Percentiles rank a stretch among this genome's conserved stretches.
phyloP scores from a whole-genome alignment of 164 flowering plant species.

The Annona squamosa region DNA sequence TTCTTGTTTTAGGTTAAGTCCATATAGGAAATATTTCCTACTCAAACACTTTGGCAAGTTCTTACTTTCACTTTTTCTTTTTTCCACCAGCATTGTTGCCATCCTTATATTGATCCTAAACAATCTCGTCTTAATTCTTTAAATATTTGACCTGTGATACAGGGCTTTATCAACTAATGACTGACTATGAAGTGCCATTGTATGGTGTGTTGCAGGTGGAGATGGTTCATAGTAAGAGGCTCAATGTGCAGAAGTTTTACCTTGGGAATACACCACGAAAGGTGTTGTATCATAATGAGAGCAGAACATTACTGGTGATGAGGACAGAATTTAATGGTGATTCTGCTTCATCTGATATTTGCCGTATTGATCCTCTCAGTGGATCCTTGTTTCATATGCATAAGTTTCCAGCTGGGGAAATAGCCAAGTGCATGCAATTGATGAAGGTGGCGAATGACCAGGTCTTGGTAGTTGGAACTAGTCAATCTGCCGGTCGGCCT shows the following conservation, averaged over 20 bases:
- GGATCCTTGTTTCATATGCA: slow-evolving; percentile 61
- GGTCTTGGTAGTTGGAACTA: slow-evolving; percentile 83
- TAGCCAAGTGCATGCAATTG: slow-evolving; percentile 86
- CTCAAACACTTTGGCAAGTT: neutral
- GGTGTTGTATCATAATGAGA: slow-evolving; percentile 79
- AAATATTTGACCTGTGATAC: too few relatives aligned
- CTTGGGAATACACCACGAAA: slow-evolving; percentile 90
- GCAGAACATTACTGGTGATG: slow-evolving; percentile 79
- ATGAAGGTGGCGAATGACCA: slow-evolving; percentile 69
- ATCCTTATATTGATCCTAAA: too few relatives aligned
- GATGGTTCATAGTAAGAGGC: slow-evolving; percentile 84
- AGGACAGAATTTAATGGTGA: slow-evolving; percentile 59
- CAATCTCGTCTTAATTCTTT: neutral
- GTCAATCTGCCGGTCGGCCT: slow-evolving; percentile 74
- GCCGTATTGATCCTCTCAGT: slow-evolving; percentile 83
- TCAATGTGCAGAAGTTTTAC: slow-evolving; percentile 89
- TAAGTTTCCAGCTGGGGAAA: slow-evolving; percentile 76
- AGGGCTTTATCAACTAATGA: neutral
- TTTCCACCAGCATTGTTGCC: neutral
- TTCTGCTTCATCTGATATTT: slow-evolving; percentile 68
- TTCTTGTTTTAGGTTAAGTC: neutral
- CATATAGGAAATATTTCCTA: neutral
- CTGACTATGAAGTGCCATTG: neutral
- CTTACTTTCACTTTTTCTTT: neutral
- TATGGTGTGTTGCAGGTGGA: slow-evolving; percentile 55